Evolutionary conservation across 2,329 filamentous ascomycete genomes (phyloP), one percentile per base, ranked within the genome.

Genomic region (Scedosporium minutisporum): DNA sequence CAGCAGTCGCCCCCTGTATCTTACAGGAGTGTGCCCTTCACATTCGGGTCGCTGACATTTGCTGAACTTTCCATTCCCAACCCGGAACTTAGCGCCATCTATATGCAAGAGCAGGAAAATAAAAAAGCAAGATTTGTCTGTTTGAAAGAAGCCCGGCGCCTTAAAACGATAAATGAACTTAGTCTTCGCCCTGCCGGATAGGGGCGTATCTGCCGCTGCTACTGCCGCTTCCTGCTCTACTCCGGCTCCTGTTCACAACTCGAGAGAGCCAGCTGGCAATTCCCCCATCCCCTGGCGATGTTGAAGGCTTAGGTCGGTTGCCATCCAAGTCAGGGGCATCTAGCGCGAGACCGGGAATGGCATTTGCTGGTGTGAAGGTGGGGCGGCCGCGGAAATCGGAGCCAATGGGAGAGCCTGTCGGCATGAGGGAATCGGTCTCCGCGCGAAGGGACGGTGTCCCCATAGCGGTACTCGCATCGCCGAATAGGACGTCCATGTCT

Each of bases 401-500:
- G 41, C 88, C 88, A 7, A 90, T 84, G 0, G 74, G 75, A 41
- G 93, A 96, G 53, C 86, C 86, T 46, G 83, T 82, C 55, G 87
- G 85, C 74, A 96, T 87, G 10, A 96, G 80, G 2, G 91, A 91
- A n/a, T 90, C 91, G 7, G 87, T 87, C 75, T 97, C 92, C 12
- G 75, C 76, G 64, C 87, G 82, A 1, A 91, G 81, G 55, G 87
- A 85, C 1, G 93, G 93, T 0, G 93, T 96, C 48, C 80, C 82
- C 59, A 90, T 87, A 10, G 88, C 85, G 2, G 91, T 93, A 27
- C 90, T 95, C 42, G 93, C 90, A 74, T 99, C 95, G 66, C 95
- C 95, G 71, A 99, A 99, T 16, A 99, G 78, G 2, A 86, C 83
- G 72, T 96, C 91, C 95, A 99, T 99, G 68, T 99, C 95, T 76